Conservation (phyloP, 176 grass and related monocot species). For the Cenchrus americanus region DNA sequence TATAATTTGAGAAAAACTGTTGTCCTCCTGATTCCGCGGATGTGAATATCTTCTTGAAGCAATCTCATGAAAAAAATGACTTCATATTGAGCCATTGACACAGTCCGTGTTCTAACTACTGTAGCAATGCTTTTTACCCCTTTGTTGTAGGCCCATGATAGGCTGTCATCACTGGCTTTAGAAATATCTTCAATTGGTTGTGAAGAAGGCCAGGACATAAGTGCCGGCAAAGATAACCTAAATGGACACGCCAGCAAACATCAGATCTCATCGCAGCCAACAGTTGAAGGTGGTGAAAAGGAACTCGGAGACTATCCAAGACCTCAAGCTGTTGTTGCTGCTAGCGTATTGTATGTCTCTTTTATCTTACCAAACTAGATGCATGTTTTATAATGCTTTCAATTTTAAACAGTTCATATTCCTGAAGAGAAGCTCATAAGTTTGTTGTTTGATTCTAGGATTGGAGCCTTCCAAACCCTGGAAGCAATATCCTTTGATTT, state of each 20-base stretch:
- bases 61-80: background rate
- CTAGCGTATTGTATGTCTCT: slow-evolving; percentile 70
- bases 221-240: slow-evolving; percentile 33
- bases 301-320: slow-evolving; percentile 79
- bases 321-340: slow-evolving; percentile 79
- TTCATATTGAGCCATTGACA: background rate
- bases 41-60: background rate
- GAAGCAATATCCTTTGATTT: background rate
- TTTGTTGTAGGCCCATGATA: slow-evolving; percentile 68
- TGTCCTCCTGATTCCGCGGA: background rate
- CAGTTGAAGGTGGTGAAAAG: slow-evolving; percentile 65
- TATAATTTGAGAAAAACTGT: slow-evolving; percentile 18
- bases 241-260: slow-evolving; percentile 23
- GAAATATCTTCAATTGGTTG: slow-evolving; percentile 83
- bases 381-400: background rate
- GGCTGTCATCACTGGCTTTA: slow-evolving; percentile 62
- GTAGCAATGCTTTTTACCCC: background rate
- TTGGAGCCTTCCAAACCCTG: background rate
- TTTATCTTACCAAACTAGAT: slow-evolving; percentile 14
- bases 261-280: slow-evolving; percentile 16
- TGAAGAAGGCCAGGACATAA: slow-evolving; percentile 45
- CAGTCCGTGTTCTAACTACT: background rate
- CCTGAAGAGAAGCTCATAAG: background rate
- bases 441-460: background rate
- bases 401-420: background rate